phyloP scores from a whole-genome alignment of 2,329 filamentous ascomycete species.

The Lasiodiplodia sp. region DNA sequence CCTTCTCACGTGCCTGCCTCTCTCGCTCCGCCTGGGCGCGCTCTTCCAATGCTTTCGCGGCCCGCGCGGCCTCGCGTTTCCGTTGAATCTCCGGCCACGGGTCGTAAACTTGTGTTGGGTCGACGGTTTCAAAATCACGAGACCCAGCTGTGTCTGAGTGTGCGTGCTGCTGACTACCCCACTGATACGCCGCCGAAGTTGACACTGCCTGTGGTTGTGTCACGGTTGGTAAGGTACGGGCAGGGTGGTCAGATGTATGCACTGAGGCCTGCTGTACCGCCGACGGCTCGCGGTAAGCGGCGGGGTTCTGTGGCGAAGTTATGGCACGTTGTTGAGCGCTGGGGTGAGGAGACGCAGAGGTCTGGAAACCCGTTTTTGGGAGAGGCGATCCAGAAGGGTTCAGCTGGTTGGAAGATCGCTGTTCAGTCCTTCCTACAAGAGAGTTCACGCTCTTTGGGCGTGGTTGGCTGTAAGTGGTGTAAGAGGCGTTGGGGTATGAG shows the following conservation, averaged over 20 bases:
- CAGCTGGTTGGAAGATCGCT: neutral
- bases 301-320: neutral
- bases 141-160: constrained; percentile 1
- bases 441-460: constrained; percentile 25
- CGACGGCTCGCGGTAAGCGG: neutral
- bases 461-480: neutral
- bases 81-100: constrained; percentile 59
- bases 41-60: constrained; percentile 45
- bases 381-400: neutral
- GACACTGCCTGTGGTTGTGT: constrained; percentile 13
- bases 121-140: constrained; percentile 50
- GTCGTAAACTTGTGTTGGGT: constrained; percentile 63
- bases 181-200: constrained; percentile 18
- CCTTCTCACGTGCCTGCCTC: constrained; percentile 24
- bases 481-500: neutral
- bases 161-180: constrained; percentile 6
- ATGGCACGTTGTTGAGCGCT: constrained; percentile 9
- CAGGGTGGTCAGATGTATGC: neutral
- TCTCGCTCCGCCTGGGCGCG: constrained; percentile 45
- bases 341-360: neutral
- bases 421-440: constrained; percentile 6
- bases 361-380: neutral
- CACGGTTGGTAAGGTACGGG: constrained; percentile 20
- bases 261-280: constrained; percentile 1
- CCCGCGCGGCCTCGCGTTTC: constrained; percentile 44